These are phyloP conservation scores for Phytopythium litorale DNA, from an alignment of 352 stramenopile genomes.

Conservation along the genomic window DNA sequence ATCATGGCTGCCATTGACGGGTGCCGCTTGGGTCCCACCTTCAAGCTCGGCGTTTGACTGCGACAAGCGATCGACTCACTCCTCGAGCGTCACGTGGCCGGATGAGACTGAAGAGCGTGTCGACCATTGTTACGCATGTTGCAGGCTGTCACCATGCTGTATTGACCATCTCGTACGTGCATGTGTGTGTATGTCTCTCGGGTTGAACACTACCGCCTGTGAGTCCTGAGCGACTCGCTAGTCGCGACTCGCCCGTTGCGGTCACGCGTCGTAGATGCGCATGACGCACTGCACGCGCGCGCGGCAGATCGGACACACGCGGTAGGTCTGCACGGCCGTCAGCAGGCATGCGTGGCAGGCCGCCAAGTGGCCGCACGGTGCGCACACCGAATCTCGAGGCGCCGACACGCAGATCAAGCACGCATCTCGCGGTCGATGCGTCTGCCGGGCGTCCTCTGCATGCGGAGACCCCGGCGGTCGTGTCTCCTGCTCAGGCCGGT, in stretches of 20 bases:
- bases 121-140: too few relatives aligned
- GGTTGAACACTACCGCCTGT: too few relatives aligned
- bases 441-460: neutral
- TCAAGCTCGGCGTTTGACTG: neutral
- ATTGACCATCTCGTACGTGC: too few relatives aligned
- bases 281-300: constrained; percentile 32
- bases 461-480: neutral
- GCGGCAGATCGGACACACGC: constrained; percentile 45
- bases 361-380: constrained; percentile 52
- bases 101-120: too few relatives aligned
- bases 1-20: neutral
- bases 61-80: neutral
- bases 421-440: constrained; percentile 9
- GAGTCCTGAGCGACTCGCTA: too few relatives aligned
- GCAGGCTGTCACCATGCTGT: too few relatives aligned
- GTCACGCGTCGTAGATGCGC: constrained; percentile 30
- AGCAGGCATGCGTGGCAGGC: constrained; percentile 38
- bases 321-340: constrained; percentile 22
- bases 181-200: too few relatives aligned
- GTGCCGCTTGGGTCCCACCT: neutral
- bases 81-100: neutral
- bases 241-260: too few relatives aligned
- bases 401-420: constrained; percentile 51
- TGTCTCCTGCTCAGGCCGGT: neutral
- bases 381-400: constrained; percentile 37